Evolutionary conservation across 2,329 filamentous ascomycete genomes (phyloP).

Genomic region (Simplicillium sp.): DNA sequence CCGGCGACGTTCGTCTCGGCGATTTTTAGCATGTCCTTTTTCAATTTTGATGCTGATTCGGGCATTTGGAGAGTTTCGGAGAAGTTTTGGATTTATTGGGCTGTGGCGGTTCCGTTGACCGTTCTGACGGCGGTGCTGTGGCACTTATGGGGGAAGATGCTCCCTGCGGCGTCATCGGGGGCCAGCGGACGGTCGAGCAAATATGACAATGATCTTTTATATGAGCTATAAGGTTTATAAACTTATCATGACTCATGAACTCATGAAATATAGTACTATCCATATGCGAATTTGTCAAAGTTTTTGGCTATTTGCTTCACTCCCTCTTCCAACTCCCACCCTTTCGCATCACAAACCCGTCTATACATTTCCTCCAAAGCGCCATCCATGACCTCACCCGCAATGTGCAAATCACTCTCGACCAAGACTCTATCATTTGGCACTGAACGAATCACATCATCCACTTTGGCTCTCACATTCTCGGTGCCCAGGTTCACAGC

Average conservation of each 20-base stretch:
- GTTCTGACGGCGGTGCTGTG: too few relatives aligned
- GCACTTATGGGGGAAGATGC: too few relatives aligned
- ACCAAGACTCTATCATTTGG: conserved; percentile 73
- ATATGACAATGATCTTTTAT: too few relatives aligned
- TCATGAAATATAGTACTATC: conserved; percentile 16
- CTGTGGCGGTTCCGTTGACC: too few relatives aligned
- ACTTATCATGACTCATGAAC: too few relatives aligned
- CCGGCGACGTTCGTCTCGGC: conserved; percentile 40
- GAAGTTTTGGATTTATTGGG: conserved; percentile 26
- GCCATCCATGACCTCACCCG: conserved; percentile 72
- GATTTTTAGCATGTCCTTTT: conserved; percentile 37
- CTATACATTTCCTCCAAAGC: conserved; percentile 65
- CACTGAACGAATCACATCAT: conserved; percentile 58
- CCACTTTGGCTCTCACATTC: conserved; percentile 37
- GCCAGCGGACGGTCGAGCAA: too few relatives aligned
- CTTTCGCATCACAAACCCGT: conserved; percentile 68
- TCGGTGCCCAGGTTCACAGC: conserved; percentile 65
- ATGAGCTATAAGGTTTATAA: too few relatives aligned
- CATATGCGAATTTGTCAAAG: conserved; percentile 69
- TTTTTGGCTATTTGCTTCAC: conserved; percentile 60
- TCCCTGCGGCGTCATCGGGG: too few relatives aligned
- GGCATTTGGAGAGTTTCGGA: conserved; percentile 17
- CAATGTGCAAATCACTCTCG: conserved; percentile 83
- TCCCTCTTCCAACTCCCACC: conserved; percentile 67
- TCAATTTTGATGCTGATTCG: conserved; percentile 17